phyloP scores from a whole-genome alignment of 768 basidiomycete genomes.

The Hericium coralloides region DNA sequence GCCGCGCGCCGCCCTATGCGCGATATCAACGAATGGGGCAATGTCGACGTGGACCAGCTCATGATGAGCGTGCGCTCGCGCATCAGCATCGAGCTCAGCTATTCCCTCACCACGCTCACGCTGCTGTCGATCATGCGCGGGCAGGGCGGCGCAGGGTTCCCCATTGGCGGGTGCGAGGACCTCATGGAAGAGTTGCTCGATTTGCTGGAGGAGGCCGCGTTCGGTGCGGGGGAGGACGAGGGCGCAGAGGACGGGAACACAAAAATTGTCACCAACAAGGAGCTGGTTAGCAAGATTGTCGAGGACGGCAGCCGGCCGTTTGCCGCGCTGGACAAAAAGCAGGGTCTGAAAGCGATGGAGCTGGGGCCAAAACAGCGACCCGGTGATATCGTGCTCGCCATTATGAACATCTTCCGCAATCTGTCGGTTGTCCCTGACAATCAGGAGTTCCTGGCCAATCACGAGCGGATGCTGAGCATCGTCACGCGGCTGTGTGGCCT shows the following conservation, averaged over 20 bases:
- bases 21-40: constrained; percentile 79
- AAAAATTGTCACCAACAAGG: constrained; percentile 52
- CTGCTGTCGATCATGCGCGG: constrained; percentile 74
- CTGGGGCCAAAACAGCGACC: constrained; percentile 57
- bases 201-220: constrained; percentile 75
- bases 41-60: constrained; percentile 85
- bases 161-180: constrained; percentile 66
- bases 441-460: constrained; percentile 50
- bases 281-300: constrained; percentile 48
- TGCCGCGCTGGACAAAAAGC: constrained; percentile 39
- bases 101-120: constrained; percentile 81
- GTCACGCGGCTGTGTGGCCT: constrained; percentile 57
- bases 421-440: constrained; percentile 73
- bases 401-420: constrained; percentile 81
- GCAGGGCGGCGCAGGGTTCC: constrained; percentile 60
- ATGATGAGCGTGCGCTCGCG: constrained; percentile 89
- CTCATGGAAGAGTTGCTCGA: constrained; percentile 84
- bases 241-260: constrained; percentile 7
- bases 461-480: constrained; percentile 54
- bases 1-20: constrained; percentile 47
- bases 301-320: constrained; percentile 55
- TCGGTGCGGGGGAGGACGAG: constrained; percentile 37
- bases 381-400: constrained; percentile 57
- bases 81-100: constrained; percentile 76
- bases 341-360: constrained; percentile 40